phyloP scores from a whole-genome alignment of 75 land plant genomes.

The Gnetum montanum region DNA sequence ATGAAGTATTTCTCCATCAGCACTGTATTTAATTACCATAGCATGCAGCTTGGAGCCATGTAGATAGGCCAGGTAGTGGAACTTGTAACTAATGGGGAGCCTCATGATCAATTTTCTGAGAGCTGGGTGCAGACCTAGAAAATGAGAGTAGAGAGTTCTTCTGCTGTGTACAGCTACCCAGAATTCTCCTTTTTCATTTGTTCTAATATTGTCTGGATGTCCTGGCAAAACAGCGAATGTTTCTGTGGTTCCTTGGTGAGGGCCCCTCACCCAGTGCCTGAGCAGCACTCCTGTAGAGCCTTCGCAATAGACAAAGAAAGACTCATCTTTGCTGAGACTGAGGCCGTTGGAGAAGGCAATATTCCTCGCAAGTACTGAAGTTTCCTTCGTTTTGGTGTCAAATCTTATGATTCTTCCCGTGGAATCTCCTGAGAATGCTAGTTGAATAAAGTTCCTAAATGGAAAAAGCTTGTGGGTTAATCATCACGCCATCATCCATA shows the following conservation, averaged over 20 bases:
- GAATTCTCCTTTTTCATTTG: conserved; percentile 63
- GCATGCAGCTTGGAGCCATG: conserved; percentile 39
- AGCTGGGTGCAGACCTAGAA: conserved; percentile 15
- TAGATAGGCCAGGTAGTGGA: conserved; percentile 23
- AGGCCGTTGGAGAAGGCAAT: conserved; percentile 80
- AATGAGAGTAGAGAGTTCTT: conserved; percentile 7
- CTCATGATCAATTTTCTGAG: conserved; percentile 37
- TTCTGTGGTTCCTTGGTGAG: conserved; percentile 58
- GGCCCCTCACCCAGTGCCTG: conserved; percentile 77
- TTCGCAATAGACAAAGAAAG: conserved; percentile 57
- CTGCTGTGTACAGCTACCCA: conserved; percentile 89
- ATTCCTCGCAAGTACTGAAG: conserved; percentile 47
- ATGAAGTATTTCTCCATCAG: conserved; percentile 49
- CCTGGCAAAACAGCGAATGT: conserved; percentile 69
- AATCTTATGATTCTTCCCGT: conserved; percentile 71
- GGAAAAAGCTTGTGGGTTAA: too few species aligned
- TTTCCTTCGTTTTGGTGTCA: conserved; percentile 45
- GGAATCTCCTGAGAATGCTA: conserved; percentile 58
- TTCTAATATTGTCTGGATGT: conserved; percentile 71
- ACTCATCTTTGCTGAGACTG: conserved; percentile 65
- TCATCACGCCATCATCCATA: too few species aligned
- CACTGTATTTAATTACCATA: conserved; percentile 50
- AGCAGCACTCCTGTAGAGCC: conserved; percentile 47
- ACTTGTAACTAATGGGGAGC: conserved; percentile 45
- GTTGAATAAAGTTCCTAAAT: conserved; percentile 69